Evolutionary conservation across 306 rosid species (phyloP).

Genomic region (Quillaja saponaria): DNA sequence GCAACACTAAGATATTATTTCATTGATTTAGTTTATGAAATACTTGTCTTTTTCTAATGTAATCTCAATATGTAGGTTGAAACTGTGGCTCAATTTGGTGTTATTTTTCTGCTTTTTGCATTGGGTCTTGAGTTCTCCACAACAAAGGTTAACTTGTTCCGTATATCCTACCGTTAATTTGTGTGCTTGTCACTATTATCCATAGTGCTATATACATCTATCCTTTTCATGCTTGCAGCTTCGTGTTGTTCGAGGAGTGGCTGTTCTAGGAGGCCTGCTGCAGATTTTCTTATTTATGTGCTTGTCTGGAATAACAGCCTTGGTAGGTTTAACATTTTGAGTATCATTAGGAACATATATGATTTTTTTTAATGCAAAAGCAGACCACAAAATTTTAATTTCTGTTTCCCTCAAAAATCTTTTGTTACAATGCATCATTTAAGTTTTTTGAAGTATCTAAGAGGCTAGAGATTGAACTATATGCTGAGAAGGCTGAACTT

Average conservation of each 20-base stretch:
- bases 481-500: constrained; percentile 13
- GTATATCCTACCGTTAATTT: constrained; percentile 16
- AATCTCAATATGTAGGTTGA: constrained; percentile 66
- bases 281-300: constrained; percentile 93
- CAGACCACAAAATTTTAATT: neutral
- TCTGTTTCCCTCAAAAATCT: neutral
- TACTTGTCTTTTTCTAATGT: neutral
- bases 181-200: constrained; percentile 12
- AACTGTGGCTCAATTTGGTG: constrained; percentile 99
- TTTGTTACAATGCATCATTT: constrained; percentile 1
- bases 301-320: constrained; percentile 84
- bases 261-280: constrained; percentile 91
- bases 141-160: constrained; percentile 60
- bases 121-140: constrained; percentile 90
- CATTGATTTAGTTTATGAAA: no score
- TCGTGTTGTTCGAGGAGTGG: constrained; percentile 89
- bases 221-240: constrained; percentile 60
- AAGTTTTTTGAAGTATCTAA: neutral
- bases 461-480: constrained; percentile 11
- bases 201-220: constrained; percentile 21
- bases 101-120: constrained; percentile 93
- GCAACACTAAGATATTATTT: no score
- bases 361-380: neutral
- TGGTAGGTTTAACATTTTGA: constrained; percentile 54
- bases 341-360: constrained; percentile 1